Evolutionary conservation across 176 grass and related monocot species (phyloP).

Genomic region (Aegilops speltoides): DNA sequence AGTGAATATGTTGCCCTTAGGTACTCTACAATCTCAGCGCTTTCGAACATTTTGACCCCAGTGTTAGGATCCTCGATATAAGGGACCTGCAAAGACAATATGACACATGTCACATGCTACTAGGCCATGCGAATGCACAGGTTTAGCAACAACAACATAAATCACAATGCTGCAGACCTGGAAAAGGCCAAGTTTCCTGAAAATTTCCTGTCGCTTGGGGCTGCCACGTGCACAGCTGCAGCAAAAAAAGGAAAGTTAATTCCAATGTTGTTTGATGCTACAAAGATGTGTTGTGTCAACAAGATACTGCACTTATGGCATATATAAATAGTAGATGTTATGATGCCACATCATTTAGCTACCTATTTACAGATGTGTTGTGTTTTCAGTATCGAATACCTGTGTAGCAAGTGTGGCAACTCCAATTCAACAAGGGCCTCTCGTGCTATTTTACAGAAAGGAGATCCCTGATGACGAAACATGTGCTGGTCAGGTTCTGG

Average conservation of each 20-base stretch:
- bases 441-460: slow-evolving; percentile 86
- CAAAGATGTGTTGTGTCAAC: neutral
- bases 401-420: slow-evolving; percentile 82
- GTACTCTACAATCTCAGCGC: slow-evolving; percentile 69
- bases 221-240: slow-evolving; percentile 73
- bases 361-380: neutral
- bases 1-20: slow-evolving; percentile 57
- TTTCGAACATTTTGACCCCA: slow-evolving; percentile 90
- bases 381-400: slow-evolving; percentile 33
- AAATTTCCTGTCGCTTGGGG: slow-evolving; percentile 68
- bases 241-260: neutral
- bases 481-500: neutral
- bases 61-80: slow-evolving; percentile 95
- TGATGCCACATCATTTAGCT: neutral
- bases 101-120: neutral
- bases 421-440: slow-evolving; percentile 88
- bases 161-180: slow-evolving; percentile 42
- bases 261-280: neutral
- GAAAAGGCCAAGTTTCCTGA: slow-evolving; percentile 68
- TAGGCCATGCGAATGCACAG: neutral
- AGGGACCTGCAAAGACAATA: slow-evolving; percentile 52
- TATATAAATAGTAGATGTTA: neutral
- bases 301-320: neutral
- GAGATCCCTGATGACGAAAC: slow-evolving; percentile 57
- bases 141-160: neutral